These are phyloP conservation scores for Alternaria gansuensis DNA, from an alignment of 2,329 filamentous ascomycete genomes.

Conservation along the genomic window DNA sequence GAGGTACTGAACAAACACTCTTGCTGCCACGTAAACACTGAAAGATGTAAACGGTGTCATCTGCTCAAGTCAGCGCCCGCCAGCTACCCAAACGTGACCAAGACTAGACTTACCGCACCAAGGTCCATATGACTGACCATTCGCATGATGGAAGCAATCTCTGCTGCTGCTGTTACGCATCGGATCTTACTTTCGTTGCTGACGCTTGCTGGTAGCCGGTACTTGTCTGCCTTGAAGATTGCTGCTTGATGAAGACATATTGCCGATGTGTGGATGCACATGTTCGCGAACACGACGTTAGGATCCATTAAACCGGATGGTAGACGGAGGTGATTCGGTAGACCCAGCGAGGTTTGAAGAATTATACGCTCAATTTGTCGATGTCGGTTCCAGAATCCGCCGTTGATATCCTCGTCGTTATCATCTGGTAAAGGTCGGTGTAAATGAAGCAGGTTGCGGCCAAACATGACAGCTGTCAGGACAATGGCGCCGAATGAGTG, in stretches of 20 bases:
- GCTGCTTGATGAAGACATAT: slow-evolving; percentile 98
- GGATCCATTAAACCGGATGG: slow-evolving; percentile 77
- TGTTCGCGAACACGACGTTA: slow-evolving; percentile 92
- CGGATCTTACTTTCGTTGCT: slow-evolving; percentile 90
- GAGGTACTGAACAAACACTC: slow-evolving; percentile 96
- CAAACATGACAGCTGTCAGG: slow-evolving; percentile 88
- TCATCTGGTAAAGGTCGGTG: slow-evolving; percentile 86
- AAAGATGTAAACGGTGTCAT: slow-evolving; percentile 97
- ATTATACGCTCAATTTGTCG: slow-evolving; percentile 88
- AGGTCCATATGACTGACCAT: slow-evolving; percentile 92
- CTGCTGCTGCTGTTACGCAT: slow-evolving; percentile 91
- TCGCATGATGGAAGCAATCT: slow-evolving; percentile 94
- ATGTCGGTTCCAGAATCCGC: slow-evolving; percentile 95
- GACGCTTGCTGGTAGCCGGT: slow-evolving; percentile 77
- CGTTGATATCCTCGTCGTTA: slow-evolving; percentile 85
- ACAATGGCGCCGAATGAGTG: slow-evolving; percentile 82
- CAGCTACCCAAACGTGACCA: neutral
- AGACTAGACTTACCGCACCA: slow-evolving; percentile 69
- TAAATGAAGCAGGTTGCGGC: slow-evolving; percentile 87
- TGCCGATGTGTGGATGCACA: slow-evolving; percentile 95
- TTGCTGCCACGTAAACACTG: slow-evolving; percentile 92
- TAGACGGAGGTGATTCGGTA: slow-evolving; percentile 83
- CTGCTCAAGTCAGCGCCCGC: slow-evolving; percentile 58
- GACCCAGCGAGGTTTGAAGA: slow-evolving; percentile 81
- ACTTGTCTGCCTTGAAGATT: slow-evolving; percentile 95